Evolutionary conservation across 805 yeast genomes (phyloP), one percentile per base, ranked within the genome.

Genomic region (Candida orba): DNA sequence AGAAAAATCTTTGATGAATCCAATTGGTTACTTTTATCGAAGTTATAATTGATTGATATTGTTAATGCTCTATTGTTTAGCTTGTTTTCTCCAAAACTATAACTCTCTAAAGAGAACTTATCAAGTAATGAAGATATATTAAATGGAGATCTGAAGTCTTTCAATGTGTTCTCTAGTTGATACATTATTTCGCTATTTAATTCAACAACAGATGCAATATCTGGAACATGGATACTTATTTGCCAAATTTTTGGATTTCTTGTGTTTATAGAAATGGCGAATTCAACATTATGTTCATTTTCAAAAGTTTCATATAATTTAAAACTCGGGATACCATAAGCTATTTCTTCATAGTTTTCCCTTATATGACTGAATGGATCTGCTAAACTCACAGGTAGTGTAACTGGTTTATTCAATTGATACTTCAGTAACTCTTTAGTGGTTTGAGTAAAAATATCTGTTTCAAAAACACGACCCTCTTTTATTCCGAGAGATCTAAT

Each of bases 211-310:
- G 48, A 41, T 14, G 45, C 47, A 13, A 47, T 25, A 34, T 47
- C 50, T 13, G 50, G 50, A 8, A 47, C 37, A 27, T 47, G 50
- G 9, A 47, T 41, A 25, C 24, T 32, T 2, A 47, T 13, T 20
- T 37, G 31, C 50, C 50, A 47, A n/a, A 12, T 5, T 7, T 39
- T 38, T 8, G 32, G 30, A 3, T 31, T 23, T 27, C 6, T 27
- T 27, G 29, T 27, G 1, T 44, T 39, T 15, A 47, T 15, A 2
- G 50, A 47, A 14, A 47, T 20, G 5, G 50, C 50, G 15, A 47
- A 23, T 14, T 47, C 50, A 10, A 45, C 23, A 8, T 29, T 15
- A 12, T 10, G 6, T 13, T 47, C 48, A 4, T 23, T 15, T 5
- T 35, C 27, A 23, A 47, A 39, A 9, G 15, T n/a, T 8, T 41